phyloP scores from a whole-genome alignment of 768 basidiomycete genomes.

The Filobasidium wieringae region DNA sequence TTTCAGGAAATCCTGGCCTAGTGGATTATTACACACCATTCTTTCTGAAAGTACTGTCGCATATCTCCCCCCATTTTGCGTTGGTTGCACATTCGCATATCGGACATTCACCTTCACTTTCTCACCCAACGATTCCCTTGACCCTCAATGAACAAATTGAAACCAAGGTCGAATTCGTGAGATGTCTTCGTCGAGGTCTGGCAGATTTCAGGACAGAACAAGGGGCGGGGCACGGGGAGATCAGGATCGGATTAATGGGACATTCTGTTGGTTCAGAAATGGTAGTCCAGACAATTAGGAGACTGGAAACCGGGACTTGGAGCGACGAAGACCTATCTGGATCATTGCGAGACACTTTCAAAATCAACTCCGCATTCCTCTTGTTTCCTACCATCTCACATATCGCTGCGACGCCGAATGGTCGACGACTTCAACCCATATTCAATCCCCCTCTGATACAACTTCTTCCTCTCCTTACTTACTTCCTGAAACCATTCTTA shows the following conservation, averaged over 20 bases:
- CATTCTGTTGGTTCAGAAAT: constrained; percentile 71
- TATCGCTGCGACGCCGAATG: constrained; percentile 57
- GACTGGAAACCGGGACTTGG: constrained; percentile 7
- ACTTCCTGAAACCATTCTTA: constrained; percentile 42
- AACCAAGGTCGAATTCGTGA: constrained; percentile 49
- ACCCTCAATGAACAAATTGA: constrained; percentile 48
- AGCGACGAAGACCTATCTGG: too few species aligned
- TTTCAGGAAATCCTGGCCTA: constrained; percentile 50
- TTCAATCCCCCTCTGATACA: constrained; percentile 41
- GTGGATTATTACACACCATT: constrained; percentile 59
- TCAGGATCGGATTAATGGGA: constrained; percentile 28
- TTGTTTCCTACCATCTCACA: constrained; percentile 61
- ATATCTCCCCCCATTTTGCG: constrained; percentile 53
- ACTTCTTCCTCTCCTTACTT: constrained; percentile 41
- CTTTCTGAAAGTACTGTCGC: constrained; percentile 46
- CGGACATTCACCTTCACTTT: constrained; percentile 49
- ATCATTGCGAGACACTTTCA: too few species aligned
- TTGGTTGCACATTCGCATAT: constrained; percentile 44
- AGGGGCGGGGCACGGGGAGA: neutral
- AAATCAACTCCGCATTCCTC: constrained; percentile 46
- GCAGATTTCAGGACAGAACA: constrained; percentile 18
- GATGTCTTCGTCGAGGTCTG: constrained; percentile 26
- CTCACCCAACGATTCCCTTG: constrained; percentile 28
- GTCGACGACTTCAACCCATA: constrained; percentile 48
- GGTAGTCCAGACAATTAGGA: constrained; percentile 46